These are phyloP conservation scores for Sambucus nigra DNA, from an alignment of 129 eudicot species.

Conservation along the genomic window DNA sequence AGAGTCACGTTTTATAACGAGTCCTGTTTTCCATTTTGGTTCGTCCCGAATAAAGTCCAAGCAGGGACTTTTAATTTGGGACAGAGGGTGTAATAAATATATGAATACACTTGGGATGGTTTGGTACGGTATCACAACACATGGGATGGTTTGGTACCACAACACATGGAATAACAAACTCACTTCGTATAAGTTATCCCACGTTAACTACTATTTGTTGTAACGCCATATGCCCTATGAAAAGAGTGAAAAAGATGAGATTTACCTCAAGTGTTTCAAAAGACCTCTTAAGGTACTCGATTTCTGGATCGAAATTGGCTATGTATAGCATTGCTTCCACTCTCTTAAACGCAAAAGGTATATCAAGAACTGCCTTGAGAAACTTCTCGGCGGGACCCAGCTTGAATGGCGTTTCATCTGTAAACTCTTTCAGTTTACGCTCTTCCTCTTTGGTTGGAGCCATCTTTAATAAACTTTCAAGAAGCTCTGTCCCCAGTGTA, in stretches of 20 bases:
- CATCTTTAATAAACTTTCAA: slow-evolving; percentile 71
- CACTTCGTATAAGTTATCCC: too few species aligned
- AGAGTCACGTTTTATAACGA: too few species aligned
- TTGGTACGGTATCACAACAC: too few species aligned
- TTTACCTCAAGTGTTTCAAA: slow-evolving; percentile 71
- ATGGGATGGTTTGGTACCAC: too few species aligned
- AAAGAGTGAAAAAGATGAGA: background rate
- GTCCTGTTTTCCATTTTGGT: too few species aligned
- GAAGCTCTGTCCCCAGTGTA: slow-evolving; percentile 55
- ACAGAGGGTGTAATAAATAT: too few species aligned
- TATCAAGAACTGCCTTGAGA: slow-evolving; percentile 58
- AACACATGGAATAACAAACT: background rate
- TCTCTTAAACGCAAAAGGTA: slow-evolving; percentile 77
- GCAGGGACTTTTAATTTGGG: too few species aligned
- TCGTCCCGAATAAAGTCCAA: too few species aligned
- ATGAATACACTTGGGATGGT: too few species aligned
- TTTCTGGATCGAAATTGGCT: slow-evolving; percentile 59
- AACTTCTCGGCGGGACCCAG: slow-evolving; percentile 65
- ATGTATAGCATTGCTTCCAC: slow-evolving; percentile 77
- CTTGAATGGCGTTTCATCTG: slow-evolving; percentile 34
- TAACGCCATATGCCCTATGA: too few species aligned
- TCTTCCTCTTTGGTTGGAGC: slow-evolving; percentile 79
- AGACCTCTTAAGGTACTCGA: slow-evolving; percentile 66
- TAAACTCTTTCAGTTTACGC: slow-evolving; percentile 35
- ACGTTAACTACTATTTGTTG: too few species aligned